Percentiles rank a stretch among this genome's conserved stretches.
Conservation (phyloP, 495 filamentous ascomycete species). For the Geoglossum glabrum region DNA sequence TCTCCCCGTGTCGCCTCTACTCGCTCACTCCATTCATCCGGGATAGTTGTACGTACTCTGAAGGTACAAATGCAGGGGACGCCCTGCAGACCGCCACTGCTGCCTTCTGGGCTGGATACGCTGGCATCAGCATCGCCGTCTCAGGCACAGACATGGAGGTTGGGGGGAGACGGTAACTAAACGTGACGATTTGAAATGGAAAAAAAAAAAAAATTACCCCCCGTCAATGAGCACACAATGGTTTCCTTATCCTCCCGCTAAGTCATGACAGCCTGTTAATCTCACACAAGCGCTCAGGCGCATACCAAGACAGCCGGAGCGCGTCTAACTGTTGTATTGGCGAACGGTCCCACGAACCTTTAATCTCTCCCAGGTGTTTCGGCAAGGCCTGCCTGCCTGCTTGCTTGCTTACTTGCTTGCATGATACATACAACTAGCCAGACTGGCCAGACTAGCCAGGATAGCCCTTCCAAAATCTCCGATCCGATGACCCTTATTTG, state of each 20-base stretch:
- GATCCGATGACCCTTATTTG: background rate
- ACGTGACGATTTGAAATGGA: too few species aligned
- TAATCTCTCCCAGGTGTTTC: background rate
- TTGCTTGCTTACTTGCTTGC: background rate
- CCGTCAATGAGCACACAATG: background rate
- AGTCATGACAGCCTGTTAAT: background rate
- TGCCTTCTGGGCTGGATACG: background rate
- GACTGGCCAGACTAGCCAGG: too few species aligned
- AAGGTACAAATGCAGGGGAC: background rate
- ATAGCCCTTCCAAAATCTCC: background rate
- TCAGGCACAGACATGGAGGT: background rate
- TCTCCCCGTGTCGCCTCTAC: background rate
- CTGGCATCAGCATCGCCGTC: background rate
- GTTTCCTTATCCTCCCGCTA: background rate
- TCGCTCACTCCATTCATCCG: background rate
- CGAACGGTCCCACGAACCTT: background rate
- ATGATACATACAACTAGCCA: background rate
- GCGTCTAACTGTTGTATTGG: background rate
- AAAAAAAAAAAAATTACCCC: too few species aligned
- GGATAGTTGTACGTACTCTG: background rate
- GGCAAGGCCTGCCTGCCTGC: background rate
- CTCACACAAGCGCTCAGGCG: background rate
- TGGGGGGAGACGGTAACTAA: too few species aligned
- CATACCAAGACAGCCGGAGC: background rate
- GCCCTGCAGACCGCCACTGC: background rate